A percentile compares a stretch with the other conserved stretches of the same genome.
phyloP scores from a whole-genome alignment of 1,284 basidiomycete species.

The Austropuccinia psidii region DNA sequence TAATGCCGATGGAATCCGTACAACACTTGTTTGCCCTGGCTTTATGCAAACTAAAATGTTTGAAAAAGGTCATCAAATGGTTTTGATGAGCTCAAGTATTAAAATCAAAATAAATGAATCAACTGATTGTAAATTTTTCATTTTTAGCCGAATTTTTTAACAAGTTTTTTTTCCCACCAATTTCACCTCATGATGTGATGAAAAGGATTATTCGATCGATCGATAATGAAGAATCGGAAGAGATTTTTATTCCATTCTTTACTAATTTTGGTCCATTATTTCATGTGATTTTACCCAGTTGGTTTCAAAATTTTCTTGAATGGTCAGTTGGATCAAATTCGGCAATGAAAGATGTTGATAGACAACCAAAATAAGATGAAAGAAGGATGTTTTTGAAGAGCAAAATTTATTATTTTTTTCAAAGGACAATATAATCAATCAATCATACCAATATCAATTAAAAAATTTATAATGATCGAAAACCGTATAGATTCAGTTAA shows the following conservation, averaged over 20 bases:
- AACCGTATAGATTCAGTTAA: too few species aligned
- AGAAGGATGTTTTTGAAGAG: too few species aligned
- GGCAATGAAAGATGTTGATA: too few species aligned
- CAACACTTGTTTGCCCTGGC: slow-evolving; percentile 69
- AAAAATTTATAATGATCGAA: too few species aligned
- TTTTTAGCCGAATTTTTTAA: neutral
- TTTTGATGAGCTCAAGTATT: too few species aligned
- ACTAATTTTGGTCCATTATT: slow-evolving; percentile 51
- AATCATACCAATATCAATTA: too few species aligned
- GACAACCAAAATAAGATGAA: too few species aligned
- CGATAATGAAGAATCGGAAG: slow-evolving; percentile 65
- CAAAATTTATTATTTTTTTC: too few species aligned
- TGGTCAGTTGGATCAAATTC: slow-evolving; percentile 18
- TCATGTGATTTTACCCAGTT: neutral
- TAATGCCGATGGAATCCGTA: slow-evolving; percentile 63
- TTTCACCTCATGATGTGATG: slow-evolving; percentile 65
- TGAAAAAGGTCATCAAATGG: slow-evolving; percentile 50
- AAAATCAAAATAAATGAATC: neutral
- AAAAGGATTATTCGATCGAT: slow-evolving; percentile 69
- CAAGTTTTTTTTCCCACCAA: slow-evolving; percentile 63
- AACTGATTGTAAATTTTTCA: neutral
- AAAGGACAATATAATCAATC: too few species aligned
- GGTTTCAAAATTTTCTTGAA: neutral
- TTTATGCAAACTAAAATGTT: slow-evolving; percentile 69
- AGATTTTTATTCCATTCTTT: slow-evolving; percentile 66